phyloP scores from a whole-genome alignment of 495 filamentous ascomycete genomes.

The Tetracladium setigerum region DNA sequence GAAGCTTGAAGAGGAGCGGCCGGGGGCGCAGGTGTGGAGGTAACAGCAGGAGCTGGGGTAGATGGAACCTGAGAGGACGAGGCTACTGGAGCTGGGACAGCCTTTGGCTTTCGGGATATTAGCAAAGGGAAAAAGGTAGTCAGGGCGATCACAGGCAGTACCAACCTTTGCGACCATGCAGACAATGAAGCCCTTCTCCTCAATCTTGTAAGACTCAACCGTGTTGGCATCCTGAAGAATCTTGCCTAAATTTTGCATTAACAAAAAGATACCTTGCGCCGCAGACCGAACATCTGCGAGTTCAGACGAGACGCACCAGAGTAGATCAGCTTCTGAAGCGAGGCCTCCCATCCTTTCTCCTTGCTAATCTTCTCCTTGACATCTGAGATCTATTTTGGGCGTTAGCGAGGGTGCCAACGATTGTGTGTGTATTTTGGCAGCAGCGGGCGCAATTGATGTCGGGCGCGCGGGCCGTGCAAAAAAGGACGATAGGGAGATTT shows the following conservation, averaged over 20 bases:
- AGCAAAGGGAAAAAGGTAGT: constrained; percentile 10
- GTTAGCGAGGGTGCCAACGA: constrained; percentile 17
- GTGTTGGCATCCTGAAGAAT: constrained; percentile 96
- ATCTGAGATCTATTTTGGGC: constrained; percentile 57
- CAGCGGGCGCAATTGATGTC: constrained; percentile 1
- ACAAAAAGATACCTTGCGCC: constrained; percentile 11
- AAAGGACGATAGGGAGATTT: not conserved
- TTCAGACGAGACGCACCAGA: constrained; percentile 58
- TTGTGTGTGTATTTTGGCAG: constrained; percentile 11
- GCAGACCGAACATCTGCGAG: not conserved
- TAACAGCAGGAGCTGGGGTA: constrained; percentile 60
- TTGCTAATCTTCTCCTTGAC: constrained; percentile 84
- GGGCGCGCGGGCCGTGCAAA: not conserved
- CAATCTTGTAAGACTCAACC: constrained; percentile 91
- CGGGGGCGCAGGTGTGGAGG: constrained; percentile 50
- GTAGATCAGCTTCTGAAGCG: constrained; percentile 91
- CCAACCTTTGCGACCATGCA: constrained; percentile 92
- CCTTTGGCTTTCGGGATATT: constrained; percentile 53
- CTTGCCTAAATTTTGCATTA: constrained; percentile 57
- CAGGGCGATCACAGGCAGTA: not conserved
- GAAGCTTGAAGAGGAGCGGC: constrained; percentile 42
- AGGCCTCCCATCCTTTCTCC: constrained; percentile 87
- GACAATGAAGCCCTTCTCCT: constrained; percentile 98
- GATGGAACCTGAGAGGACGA: constrained; percentile 49
- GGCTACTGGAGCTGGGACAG: constrained; percentile 48